phyloP scores from a whole-genome alignment of 345 rosid species.

The Sonneratia alba region DNA sequence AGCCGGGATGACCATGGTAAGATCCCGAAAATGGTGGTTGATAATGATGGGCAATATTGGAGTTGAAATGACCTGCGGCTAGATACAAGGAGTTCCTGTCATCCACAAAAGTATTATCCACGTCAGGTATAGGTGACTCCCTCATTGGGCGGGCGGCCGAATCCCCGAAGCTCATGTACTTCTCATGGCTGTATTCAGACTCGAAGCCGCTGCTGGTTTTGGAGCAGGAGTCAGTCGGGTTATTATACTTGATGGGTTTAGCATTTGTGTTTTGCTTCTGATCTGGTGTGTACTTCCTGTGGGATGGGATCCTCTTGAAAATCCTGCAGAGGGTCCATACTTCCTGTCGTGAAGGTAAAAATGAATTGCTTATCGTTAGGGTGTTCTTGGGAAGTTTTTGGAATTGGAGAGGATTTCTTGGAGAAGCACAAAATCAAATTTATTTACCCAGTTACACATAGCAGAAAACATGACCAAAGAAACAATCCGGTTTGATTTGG shows the following conservation, averaged over 20 bases:
- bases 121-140: conserved; percentile 15
- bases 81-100: conserved; percentile 16
- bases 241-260: conserved; percentile 13
- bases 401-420: too few species aligned
- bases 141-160: conserved; percentile 12
- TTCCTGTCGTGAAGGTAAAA: conserved; percentile 32
- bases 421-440: too few species aligned
- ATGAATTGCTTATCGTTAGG: background rate
- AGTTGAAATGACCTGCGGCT: conserved; percentile 4
- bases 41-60: conserved; percentile 2
- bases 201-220: conserved; percentile 44
- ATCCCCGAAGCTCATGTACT: conserved; percentile 20
- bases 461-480: too few species aligned
- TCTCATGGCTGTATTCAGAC: conserved; percentile 29
- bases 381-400: too few species aligned
- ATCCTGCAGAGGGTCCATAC: conserved; percentile 82
- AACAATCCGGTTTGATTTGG: too few species aligned
- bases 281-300: conserved; percentile 27
- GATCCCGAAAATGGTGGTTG: conserved; percentile 17
- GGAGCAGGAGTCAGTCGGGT: conserved; percentile 28
- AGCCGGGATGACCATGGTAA: conserved; percentile 10
- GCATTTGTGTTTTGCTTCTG: conserved; percentile 14
- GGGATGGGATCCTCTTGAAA: conserved; percentile 46
- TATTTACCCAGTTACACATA: too few species aligned
- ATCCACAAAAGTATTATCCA: conserved; percentile 8